Evolutionary conservation across 345 rosid genomes (phyloP).

Genomic region (Psidium guajava): DNA sequence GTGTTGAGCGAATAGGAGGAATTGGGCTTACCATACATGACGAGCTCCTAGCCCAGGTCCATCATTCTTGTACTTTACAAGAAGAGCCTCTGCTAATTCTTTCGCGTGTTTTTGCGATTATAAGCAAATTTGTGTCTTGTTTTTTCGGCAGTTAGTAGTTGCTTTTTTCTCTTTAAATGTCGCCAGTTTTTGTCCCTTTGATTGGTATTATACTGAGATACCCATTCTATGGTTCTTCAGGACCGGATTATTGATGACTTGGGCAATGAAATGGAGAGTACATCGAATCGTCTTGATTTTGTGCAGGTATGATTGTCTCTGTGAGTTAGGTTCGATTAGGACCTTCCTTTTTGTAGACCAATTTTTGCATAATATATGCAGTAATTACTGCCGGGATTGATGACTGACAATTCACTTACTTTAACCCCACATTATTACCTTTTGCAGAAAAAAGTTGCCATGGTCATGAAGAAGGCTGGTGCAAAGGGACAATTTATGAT

Average conservation of each 20-base stretch:
- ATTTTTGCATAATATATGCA: not conserved
- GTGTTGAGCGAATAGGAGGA: conserved; percentile 87
- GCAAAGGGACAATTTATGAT: conserved; percentile 91
- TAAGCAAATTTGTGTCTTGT: not conserved
- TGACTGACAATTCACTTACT: not conserved
- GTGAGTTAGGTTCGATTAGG: not conserved
- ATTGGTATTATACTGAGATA: conserved; percentile 1
- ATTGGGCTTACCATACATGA: conserved; percentile 97
- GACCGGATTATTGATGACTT: conserved; percentile 77
- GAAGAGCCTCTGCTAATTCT: not conserved
- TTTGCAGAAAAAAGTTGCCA: conserved; percentile 87
- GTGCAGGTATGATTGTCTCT: conserved; percentile 51
- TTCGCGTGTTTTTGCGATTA: not conserved
- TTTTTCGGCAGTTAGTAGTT: not conserved
- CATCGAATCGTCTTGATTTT: conserved; percentile 86
- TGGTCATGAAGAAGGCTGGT: conserved; percentile 98
- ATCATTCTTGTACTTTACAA: not conserved
- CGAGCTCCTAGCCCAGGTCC: conserved; percentile 84
- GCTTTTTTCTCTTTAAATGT: not conserved
- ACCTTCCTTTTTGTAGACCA: not conserved
- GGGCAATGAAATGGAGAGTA: conserved; percentile 84
- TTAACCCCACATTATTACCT: not conserved
- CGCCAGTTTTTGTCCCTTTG: not conserved
- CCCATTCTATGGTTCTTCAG: conserved; percentile 25
- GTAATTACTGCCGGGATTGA: not conserved